A percentile compares a stretch with the other conserved stretches of the same genome.
Evolutionary conservation across 2,329 filamentous ascomycete species (phyloP).

Genomic region (Aureobasidium sp.): DNA sequence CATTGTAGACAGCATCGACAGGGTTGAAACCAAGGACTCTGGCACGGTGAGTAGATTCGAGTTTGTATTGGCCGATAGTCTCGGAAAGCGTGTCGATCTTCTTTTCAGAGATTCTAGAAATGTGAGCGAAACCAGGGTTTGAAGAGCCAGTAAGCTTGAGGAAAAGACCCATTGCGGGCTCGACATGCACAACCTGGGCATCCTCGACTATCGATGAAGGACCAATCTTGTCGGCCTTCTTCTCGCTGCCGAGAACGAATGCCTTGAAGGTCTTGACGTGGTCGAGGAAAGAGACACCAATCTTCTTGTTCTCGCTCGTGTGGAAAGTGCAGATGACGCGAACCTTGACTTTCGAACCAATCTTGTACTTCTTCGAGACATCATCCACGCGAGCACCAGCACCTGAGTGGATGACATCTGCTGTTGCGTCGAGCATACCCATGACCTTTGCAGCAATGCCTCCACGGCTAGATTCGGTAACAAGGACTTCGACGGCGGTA

Average conservation of each 20-base stretch:
- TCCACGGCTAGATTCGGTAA: slow-evolving; percentile 63
- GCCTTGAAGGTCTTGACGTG: slow-evolving; percentile 53
- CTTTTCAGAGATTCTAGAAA: slow-evolving; percentile 82
- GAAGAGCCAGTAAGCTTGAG: slow-evolving; percentile 59
- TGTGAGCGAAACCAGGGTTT: slow-evolving; percentile 79
- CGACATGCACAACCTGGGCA: slow-evolving; percentile 71
- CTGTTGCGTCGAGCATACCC: slow-evolving; percentile 82
- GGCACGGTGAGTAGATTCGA: slow-evolving; percentile 71
- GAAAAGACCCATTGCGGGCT: slow-evolving; percentile 73
- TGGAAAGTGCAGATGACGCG: slow-evolving; percentile 86
- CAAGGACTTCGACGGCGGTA: slow-evolving; percentile 75
- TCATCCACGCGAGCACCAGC: slow-evolving; percentile 56
- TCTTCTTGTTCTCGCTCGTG: slow-evolving; percentile 65
- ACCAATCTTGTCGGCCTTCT: slow-evolving; percentile 40
- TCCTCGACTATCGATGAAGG: slow-evolving; percentile 69
- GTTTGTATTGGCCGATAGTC: slow-evolving; percentile 65
- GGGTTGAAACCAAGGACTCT: slow-evolving; percentile 81
- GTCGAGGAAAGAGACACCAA: slow-evolving; percentile 82
- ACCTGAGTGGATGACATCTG: slow-evolving; percentile 83
- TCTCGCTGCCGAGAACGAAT: slow-evolving; percentile 38
- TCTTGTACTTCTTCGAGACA: slow-evolving; percentile 68
- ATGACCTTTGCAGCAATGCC: slow-evolving; percentile 88
- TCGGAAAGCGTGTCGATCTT: slow-evolving; percentile 79
- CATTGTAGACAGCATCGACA: slow-evolving; percentile 73
- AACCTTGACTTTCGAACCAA: slow-evolving; percentile 74